Percentiles rank a stretch among this genome's conserved stretches.
Evolutionary conservation across 2,329 filamentous ascomycete genomes (phyloP).

Genomic region (Teratosphaeria nubilosa): DNA sequence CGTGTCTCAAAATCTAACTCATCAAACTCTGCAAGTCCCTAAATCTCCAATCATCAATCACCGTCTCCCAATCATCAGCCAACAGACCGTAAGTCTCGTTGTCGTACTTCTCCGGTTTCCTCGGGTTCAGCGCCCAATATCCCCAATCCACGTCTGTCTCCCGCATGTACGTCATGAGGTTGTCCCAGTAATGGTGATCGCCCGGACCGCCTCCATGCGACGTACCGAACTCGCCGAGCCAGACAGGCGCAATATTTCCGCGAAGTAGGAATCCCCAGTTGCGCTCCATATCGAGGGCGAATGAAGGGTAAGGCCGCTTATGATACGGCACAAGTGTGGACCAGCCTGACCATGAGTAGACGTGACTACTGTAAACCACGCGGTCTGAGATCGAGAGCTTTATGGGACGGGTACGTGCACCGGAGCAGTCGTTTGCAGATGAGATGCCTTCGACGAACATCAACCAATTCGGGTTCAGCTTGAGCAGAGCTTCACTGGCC

Average conservation of each 20-base stretch:
- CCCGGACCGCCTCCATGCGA: slow-evolving; percentile 44
- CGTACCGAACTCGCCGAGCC: slow-evolving; percentile 59
- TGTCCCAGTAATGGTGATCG: slow-evolving; percentile 55
- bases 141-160: slow-evolving; percentile 45
- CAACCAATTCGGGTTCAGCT: slow-evolving; percentile 53
- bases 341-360: slow-evolving; percentile 63
- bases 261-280: slow-evolving; percentile 59
- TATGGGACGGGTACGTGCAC: slow-evolving; percentile 47
- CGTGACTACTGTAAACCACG: slow-evolving; percentile 59
- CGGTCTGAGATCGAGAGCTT: slow-evolving; percentile 44
- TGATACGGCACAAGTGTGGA: slow-evolving; percentile 44
- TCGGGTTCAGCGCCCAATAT: slow-evolving; percentile 61
- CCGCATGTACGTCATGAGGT: slow-evolving; percentile 51
- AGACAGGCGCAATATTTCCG: slow-evolving; percentile 49
- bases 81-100: slow-evolving; percentile 53
- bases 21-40: slow-evolving; percentile 16
- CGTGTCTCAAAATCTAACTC: background rate
- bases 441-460: slow-evolving; percentile 59
- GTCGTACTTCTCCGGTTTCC: slow-evolving; percentile 48
- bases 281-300: slow-evolving; percentile 50
- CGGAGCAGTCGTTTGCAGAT: slow-evolving; percentile 55
- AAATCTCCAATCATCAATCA: slow-evolving; percentile 18
- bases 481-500: slow-evolving; percentile 51
- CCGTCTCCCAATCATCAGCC: slow-evolving; percentile 53
- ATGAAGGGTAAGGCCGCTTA: slow-evolving; percentile 52